Conservation (phyloP, 768 basidiomycete species). For the Suillus bovinus region DNA sequence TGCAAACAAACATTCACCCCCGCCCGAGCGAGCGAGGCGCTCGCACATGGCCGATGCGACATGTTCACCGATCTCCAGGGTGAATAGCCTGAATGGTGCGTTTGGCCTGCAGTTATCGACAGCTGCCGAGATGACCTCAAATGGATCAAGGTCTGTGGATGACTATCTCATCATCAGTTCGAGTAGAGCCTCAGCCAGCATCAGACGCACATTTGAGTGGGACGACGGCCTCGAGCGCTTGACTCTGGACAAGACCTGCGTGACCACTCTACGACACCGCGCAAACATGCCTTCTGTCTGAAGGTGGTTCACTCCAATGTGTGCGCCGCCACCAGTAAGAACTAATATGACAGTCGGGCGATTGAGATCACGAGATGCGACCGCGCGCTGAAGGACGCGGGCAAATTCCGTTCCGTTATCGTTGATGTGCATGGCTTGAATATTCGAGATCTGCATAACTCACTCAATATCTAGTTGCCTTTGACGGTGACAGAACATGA, state of each 20-base stretch:
- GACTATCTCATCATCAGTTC: conserved; percentile 7
- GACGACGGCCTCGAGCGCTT: not conserved
- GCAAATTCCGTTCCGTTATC: conserved; percentile 52
- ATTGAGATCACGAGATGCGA: conserved; percentile 33
- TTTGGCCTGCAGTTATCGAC: conserved; percentile 29
- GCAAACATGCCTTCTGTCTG: not conserved
- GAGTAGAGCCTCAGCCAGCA: not conserved
- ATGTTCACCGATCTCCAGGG: conserved; percentile 54
- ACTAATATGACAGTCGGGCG: conserved; percentile 53
- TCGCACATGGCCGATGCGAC: conserved; percentile 54
- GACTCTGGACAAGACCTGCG: not conserved
- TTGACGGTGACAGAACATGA: not conserved
- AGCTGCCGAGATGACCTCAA: conserved; percentile 25
- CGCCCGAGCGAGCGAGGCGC: conserved; percentile 52
- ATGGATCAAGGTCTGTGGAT: conserved; percentile 20
- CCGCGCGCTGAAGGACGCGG: conserved; percentile 39
- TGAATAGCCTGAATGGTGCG: conserved; percentile 50
- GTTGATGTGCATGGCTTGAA: conserved; percentile 42
- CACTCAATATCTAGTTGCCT: conserved; percentile 12
- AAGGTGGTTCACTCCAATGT: not conserved
- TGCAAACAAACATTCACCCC: conserved; percentile 51
- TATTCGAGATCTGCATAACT: conserved; percentile 37
- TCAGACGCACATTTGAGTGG: conserved; percentile 13
- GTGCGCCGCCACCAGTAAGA: conserved; percentile 57
- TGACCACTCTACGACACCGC: not conserved